These are phyloP conservation scores for Ochromonas danica DNA, from an alignment of 108 stramenopile species.

Conservation along the genomic window DNA sequence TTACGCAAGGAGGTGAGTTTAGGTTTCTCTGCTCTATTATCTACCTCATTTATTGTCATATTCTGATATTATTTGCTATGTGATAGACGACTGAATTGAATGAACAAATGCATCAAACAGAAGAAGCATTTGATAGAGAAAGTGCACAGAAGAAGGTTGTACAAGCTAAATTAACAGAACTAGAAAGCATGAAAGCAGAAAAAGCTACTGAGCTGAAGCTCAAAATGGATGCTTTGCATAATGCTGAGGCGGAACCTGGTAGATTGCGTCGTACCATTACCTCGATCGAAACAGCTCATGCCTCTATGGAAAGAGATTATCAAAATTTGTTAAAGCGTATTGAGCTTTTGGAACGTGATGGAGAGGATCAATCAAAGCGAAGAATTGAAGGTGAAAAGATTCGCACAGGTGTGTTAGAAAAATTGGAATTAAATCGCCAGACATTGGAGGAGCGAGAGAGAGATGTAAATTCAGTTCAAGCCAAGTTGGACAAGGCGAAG, in stretches of 20 bases:
- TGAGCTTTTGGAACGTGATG: slow-evolving; percentile 37
- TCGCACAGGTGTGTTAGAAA: neutral
- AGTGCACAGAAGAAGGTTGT: neutral
- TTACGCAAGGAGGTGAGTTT: slow-evolving; percentile 10
- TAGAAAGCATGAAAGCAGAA: neutral
- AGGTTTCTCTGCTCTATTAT: neutral
- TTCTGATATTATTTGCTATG: neutral
- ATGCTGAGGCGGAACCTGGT: slow-evolving; percentile 18
- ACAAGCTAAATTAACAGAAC: neutral
- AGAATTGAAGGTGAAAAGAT: slow-evolving; percentile 3
- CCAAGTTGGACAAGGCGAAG: slow-evolving; percentile 31
- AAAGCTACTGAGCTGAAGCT: neutral
- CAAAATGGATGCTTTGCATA: neutral
- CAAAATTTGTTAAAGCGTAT: neutral
- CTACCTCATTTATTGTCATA: neutral
- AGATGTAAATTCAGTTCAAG: slow-evolving; percentile 20
- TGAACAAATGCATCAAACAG: slow-evolving; percentile 4
- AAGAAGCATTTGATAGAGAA: slow-evolving; percentile 15
- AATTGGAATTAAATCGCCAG: slow-evolving; percentile 20
- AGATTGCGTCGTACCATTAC: neutral
- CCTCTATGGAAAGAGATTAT: neutral
- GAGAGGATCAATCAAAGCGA: slow-evolving; percentile 8
- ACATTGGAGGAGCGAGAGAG: slow-evolving; percentile 27
- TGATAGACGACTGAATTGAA: neutral
- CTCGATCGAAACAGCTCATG: slow-evolving; percentile 7